Evolutionary conservation across 2,329 filamentous ascomycete genomes (phyloP), one percentile per base, ranked within the genome.

Genomic region (Mariannaea sp.): DNA sequence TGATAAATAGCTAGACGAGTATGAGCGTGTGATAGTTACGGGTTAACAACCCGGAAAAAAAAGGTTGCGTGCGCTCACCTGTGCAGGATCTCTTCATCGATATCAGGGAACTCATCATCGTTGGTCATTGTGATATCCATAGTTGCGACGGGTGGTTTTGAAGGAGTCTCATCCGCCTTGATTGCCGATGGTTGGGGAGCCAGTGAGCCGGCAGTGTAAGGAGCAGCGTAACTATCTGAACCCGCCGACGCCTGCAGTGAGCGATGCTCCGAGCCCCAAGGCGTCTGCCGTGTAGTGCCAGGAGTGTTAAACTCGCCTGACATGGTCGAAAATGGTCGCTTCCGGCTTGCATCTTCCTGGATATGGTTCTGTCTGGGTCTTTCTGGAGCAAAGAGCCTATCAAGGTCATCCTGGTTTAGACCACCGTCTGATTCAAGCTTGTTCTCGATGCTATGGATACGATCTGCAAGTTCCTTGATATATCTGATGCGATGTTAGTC

Each of bases 391-490:
- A 75, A 73, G 9, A 75, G 64, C 40, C 71, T 68, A 30, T 81
- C 78, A n/a, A 80, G 71, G n/a, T 74, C 70, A 47, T 78, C 76
- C 48, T 76, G 73, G 33, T 70, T 76, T 52, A 71, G 65, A 33
- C 65, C 73, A 54, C 71, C 71, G 26, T 82, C 80, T 7, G 75
- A 78, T 33, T 80, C 82, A 52, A 94, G 84, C 67, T 90, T 89
- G 60, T 87, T 88, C 69, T 96, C 92, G 39, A 96, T 86, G 36
- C 83, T 87, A 64, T 92, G 86, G 54, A 96, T 85, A 20, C 92
- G 81, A 68, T 96, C 91, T 19, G 91, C 90, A 17, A 96, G 81
- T 70, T 96, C 91, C 69, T 95, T 96, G 70, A 96, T 96, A 65
- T 96, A 96, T 13, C 87, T 90, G 65, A 5, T 10, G 5, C 24